These are phyloP conservation scores for Arachis hypogaea DNA, from an alignment of 306 rosid species.

Conservation along the genomic window DNA sequence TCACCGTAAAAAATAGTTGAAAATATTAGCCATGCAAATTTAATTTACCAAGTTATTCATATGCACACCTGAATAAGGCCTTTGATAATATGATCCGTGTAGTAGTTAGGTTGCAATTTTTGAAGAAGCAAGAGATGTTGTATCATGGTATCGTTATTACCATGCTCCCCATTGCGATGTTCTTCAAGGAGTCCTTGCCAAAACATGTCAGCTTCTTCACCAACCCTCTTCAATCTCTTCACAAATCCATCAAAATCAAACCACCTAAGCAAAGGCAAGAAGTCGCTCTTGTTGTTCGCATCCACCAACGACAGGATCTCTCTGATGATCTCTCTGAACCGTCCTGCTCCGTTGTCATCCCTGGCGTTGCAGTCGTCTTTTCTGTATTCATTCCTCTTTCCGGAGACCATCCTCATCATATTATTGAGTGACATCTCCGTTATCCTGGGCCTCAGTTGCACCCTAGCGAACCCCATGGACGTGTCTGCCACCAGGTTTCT, in stretches of 20 bases:
- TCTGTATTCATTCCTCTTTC: constrained; percentile 35
- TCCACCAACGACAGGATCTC: constrained; percentile 15
- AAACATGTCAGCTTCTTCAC: constrained; percentile 35
- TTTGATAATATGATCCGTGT: constrained; percentile 48
- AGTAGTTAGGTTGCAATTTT: constrained; percentile 33
- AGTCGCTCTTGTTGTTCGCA: constrained; percentile 42
- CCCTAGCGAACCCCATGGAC: constrained; percentile 13
- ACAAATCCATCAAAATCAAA: constrained; percentile 30
- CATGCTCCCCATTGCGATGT: constrained; percentile 35
- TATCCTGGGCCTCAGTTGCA: constrained; percentile 39
- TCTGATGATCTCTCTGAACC: constrained; percentile 32
- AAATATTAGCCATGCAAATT: background rate
- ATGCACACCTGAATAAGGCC: constrained; percentile 44
- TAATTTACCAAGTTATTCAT: too few relatives aligned
- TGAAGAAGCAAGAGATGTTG: constrained; percentile 48
- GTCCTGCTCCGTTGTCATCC: constrained; percentile 40
- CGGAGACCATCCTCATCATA: constrained; percentile 36
- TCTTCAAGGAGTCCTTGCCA: constrained; percentile 50
- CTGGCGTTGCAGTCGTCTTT: constrained; percentile 2
- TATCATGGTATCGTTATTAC: constrained; percentile 40
- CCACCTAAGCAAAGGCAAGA: constrained; percentile 48
- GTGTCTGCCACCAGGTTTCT: constrained; percentile 26
- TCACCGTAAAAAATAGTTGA: too few relatives aligned
- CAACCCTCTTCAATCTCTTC: constrained; percentile 30
- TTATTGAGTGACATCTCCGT: constrained; percentile 43